Percentiles rank a stretch among this genome's conserved stretches.
Evolutionary conservation across 1,284 basidiomycete genomes (phyloP).

Genomic region (Fomes fomentarius): DNA sequence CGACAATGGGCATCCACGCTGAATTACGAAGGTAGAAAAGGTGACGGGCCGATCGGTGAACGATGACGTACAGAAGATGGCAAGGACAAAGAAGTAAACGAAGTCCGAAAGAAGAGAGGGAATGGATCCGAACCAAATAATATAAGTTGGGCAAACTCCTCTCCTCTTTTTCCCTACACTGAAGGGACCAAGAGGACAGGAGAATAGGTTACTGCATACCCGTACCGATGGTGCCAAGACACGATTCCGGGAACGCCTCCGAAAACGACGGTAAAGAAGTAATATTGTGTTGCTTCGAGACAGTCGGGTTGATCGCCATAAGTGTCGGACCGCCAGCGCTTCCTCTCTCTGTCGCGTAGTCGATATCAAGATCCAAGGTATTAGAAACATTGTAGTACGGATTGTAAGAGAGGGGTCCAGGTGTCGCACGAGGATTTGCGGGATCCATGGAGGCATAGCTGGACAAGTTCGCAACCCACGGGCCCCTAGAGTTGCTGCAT

Average conservation of each 20-base stretch:
- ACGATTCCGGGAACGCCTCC: constrained; percentile 19
- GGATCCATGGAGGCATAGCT: constrained; percentile 17
- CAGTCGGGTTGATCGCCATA: constrained; percentile 5
- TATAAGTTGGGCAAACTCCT: constrained; percentile 17
- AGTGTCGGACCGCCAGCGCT: constrained; percentile 7
- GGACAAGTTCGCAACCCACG: constrained; percentile 19
- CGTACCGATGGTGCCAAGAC: constrained; percentile 18
- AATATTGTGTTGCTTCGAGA: constrained; percentile 6
- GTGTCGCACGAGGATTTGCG: constrained; percentile 15
- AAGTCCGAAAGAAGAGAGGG: constrained; percentile 13
- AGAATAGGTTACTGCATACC: constrained; percentile 18
- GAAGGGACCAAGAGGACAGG: constrained; percentile 32
- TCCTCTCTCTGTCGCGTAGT: constrained; percentile 1
- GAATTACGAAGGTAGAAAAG: constrained; percentile 9
- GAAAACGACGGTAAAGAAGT: constrained; percentile 20
- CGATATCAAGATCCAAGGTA: constrained; percentile 6
- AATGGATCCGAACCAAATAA: constrained; percentile 22
- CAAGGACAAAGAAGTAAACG: constrained; percentile 22
- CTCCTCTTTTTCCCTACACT: constrained; percentile 31
- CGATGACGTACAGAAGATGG: constrained; percentile 18
- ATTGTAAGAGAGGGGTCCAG: not conserved
- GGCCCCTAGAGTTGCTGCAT: constrained; percentile 2
- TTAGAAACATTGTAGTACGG: constrained; percentile 5
- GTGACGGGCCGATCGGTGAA: constrained; percentile 8
- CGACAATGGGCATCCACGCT: constrained; percentile 25